Conservation (phyloP, 192 early-diverging fungal species). For the Linnemannia zychae region DNA sequence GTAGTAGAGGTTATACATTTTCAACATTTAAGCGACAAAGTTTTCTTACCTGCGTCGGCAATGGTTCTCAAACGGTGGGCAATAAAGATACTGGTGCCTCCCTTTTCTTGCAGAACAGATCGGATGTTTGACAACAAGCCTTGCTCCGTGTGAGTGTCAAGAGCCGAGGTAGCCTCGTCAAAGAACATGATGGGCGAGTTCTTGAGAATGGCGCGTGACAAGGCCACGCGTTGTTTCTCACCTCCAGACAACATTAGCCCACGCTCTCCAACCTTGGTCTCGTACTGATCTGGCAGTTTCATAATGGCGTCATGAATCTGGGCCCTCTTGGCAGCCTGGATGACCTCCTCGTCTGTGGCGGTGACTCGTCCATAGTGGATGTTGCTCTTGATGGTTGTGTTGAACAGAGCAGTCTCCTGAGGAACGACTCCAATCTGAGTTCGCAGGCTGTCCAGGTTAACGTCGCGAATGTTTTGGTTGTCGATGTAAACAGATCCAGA, state of each 20-base stretch:
- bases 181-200: conserved; percentile 88
- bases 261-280: conserved; percentile 91
- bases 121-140: conserved; percentile 89
- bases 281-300: conserved; percentile 82
- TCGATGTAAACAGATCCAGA: conserved; percentile 87
- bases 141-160: conserved; percentile 90
- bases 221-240: conserved; percentile 91
- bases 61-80: conserved; percentile 95
- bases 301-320: conserved; percentile 83
- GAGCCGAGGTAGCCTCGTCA: conserved; percentile 94
- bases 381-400: conserved; percentile 92
- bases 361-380: conserved; percentile 88
- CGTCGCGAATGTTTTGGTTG: conserved; percentile 82
- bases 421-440: conserved; percentile 88
- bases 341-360: conserved; percentile 75
- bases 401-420: conserved; percentile 96
- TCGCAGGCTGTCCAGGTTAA: conserved; percentile 88
- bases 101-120: conserved; percentile 77
- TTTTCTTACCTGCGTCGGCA: conserved; percentile 84
- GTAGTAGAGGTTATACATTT: too few species aligned
- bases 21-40: too few species aligned
- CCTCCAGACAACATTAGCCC: conserved; percentile 90
- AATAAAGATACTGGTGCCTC: conserved; percentile 92
- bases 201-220: conserved; percentile 96
- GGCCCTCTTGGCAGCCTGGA: conserved; percentile 79